phyloP scores from a whole-genome alignment of 2,329 filamentous ascomycete genomes.

The Ramularia collo-cygni region DNA sequence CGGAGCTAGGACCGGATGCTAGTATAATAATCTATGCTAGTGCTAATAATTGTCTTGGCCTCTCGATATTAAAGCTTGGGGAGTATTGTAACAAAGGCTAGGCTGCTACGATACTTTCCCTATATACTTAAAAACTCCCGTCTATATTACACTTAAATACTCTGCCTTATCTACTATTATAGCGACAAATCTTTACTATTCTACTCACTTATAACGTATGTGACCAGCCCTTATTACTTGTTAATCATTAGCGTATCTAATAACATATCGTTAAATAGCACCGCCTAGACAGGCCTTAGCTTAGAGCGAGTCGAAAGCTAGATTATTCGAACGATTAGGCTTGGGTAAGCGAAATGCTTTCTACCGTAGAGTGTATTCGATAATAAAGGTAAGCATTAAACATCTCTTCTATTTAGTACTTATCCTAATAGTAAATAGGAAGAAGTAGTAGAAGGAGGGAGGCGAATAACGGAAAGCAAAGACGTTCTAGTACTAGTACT shows the following conservation, averaged over 20 bases:
- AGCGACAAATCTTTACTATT: too few species aligned
- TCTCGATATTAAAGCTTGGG: slow-evolving; percentile 7
- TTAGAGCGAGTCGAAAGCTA: slow-evolving; percentile 41
- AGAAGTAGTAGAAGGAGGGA: slow-evolving; percentile 37
- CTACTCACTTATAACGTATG: too few species aligned
- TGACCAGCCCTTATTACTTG: too few species aligned
- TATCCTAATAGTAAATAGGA: slow-evolving; percentile 26
- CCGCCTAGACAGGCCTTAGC: slow-evolving; percentile 30
- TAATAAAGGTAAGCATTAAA: slow-evolving; percentile 36
- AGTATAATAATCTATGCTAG: slow-evolving; percentile 15
- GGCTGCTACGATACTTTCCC: not conserved
- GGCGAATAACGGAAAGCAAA: slow-evolving; percentile 35
- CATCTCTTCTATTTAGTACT: not conserved
- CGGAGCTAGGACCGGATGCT: slow-evolving; percentile 15
- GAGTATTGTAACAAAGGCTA: slow-evolving; percentile 14
- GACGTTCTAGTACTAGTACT: slow-evolving; percentile 35
- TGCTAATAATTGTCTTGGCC: slow-evolving; percentile 11
- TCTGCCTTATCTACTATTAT: too few species aligned
- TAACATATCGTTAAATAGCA: slow-evolving; percentile 18
- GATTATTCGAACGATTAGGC: slow-evolving; percentile 38
- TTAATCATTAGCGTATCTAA: not conserved
- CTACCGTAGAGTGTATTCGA: slow-evolving; percentile 33
- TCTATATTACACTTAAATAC: too few species aligned
- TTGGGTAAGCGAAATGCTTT: slow-evolving; percentile 33
- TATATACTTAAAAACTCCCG: too few species aligned